phyloP scores from a whole-genome alignment of 192 early-diverging fungal genomes.

The Funneliformis mosseae region DNA sequence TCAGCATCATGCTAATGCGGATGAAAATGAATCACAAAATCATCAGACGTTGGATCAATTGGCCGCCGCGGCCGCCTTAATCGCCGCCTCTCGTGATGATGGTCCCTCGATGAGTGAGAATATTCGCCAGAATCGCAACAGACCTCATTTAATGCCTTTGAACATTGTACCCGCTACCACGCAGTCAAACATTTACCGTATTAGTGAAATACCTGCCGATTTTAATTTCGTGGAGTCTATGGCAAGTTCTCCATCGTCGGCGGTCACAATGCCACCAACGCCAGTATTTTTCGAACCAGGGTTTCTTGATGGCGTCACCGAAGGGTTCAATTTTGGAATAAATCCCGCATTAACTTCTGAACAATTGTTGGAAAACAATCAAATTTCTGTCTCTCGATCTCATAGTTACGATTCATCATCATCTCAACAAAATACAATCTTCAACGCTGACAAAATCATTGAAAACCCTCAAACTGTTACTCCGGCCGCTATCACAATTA shows the following conservation, averaged over 20 bases:
- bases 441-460: constrained; percentile 9
- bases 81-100: background rate
- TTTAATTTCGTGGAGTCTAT: constrained; percentile 3
- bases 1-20: background rate
- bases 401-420: constrained; percentile 14
- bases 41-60: background rate
- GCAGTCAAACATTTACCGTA: background rate
- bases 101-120: background rate
- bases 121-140: constrained; percentile 13
- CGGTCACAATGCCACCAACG: constrained; percentile 19
- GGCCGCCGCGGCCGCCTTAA: background rate
- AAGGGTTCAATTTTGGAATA: constrained; percentile 3
- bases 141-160: constrained; percentile 16
- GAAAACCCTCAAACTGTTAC: constrained; percentile 25
- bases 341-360: background rate
- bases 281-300: constrained; percentile 25
- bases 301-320: constrained; percentile 3
- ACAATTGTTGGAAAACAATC: constrained; percentile 7
- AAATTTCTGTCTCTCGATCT: background rate
- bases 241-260: constrained; percentile 16
- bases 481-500: constrained; percentile 12
- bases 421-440: background rate
- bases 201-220: background rate
- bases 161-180: constrained; percentile 8
- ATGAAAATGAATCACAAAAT: background rate